Conservation (phyloP, 2,329 filamentous ascomycete species). For the Emericellopsis cladophorae region DNA sequence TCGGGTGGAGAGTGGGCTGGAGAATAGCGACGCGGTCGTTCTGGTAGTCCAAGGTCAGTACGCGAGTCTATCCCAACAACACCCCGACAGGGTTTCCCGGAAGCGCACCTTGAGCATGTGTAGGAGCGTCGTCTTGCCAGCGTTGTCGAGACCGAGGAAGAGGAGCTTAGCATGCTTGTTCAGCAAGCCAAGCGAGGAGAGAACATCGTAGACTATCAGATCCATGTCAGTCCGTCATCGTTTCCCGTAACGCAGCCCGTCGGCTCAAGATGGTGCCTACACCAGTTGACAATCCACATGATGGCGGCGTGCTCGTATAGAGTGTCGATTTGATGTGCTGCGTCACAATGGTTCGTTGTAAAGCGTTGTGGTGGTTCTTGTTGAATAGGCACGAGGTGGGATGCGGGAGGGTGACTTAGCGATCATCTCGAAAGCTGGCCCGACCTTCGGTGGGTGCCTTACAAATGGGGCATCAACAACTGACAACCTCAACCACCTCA, state of each 20-base stretch:
- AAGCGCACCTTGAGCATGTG: slow-evolving; percentile 83
- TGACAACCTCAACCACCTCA: too few species aligned
- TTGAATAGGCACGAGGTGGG: not conserved
- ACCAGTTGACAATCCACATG: slow-evolving; percentile 97
- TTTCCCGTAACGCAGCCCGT: slow-evolving; percentile 1
- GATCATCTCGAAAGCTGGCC: slow-evolving; percentile 1
- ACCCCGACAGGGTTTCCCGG: not conserved
- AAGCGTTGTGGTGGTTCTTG: slow-evolving; percentile 1
- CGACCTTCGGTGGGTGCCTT: slow-evolving; percentile 1
- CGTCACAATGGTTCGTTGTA: slow-evolving; percentile 1
- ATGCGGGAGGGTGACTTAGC: not conserved
- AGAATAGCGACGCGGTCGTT: slow-evolving; percentile 89
- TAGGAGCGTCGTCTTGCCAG: slow-evolving; percentile 84
- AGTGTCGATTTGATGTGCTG: too few species aligned
- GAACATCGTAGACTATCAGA: slow-evolving; percentile 64
- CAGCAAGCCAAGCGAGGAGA: slow-evolving; percentile 74
- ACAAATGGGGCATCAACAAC: slow-evolving; percentile 2
- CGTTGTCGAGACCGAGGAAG: slow-evolving; percentile 88
- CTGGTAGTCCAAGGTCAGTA: slow-evolving; percentile 24
- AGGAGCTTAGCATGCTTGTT: slow-evolving; percentile 96
- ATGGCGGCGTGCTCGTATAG: slow-evolving; percentile 12
- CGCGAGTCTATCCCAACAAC: too few species aligned
- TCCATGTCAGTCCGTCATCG: slow-evolving; percentile 16
- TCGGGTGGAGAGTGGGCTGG: slow-evolving; percentile 83
- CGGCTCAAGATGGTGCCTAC: slow-evolving; percentile 39